phyloP scores from a whole-genome alignment of 768 basidiomycete genomes.

The Suillus occidentalis region DNA sequence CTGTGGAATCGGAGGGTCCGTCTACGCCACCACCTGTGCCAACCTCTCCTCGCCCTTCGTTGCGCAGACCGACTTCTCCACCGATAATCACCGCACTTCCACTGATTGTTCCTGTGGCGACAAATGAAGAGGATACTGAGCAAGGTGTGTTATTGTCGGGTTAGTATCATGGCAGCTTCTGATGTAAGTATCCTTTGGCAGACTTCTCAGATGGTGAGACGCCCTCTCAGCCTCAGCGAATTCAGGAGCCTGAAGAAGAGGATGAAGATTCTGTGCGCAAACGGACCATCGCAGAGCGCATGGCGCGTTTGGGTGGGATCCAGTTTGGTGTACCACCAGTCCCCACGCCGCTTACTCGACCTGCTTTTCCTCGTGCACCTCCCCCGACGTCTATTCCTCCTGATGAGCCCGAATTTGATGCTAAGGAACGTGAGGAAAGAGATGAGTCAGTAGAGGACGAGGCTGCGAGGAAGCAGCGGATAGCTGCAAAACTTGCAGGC shows the following conservation, averaged over 20 bases:
- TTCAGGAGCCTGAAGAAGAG: constrained; percentile 19
- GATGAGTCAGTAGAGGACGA: constrained; percentile 62
- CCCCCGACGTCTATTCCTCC: constrained; percentile 34
- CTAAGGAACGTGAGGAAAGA: constrained; percentile 26
- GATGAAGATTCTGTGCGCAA: constrained; percentile 55
- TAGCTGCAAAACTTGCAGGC: constrained; percentile 52
- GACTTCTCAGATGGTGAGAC: neutral
- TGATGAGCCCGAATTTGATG: constrained; percentile 23
- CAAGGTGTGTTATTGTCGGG: neutral
- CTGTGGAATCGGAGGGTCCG: constrained; percentile 11
- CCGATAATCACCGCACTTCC: constrained; percentile 25
- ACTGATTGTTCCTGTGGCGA: neutral
- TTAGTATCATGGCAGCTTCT: neutral
- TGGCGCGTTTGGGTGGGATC: constrained; percentile 90
- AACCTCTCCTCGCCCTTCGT: constrained; percentile 15
- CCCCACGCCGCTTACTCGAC: constrained; percentile 36
- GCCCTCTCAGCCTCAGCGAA: constrained; percentile 1
- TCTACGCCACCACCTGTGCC: constrained; percentile 23
- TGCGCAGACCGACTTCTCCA: constrained; percentile 20
- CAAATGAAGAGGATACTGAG: constrained; percentile 5
- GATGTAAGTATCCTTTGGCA: neutral
- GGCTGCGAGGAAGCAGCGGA: constrained; percentile 52
- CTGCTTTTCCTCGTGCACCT: constrained; percentile 38
- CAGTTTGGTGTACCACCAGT: constrained; percentile 70
- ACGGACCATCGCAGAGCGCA: constrained; percentile 85